A percentile compares a stretch with the other conserved stretches of the same genome.
phyloP scores from a whole-genome alignment of 73 alveolate species.

The Tetrahymena borealis region DNA sequence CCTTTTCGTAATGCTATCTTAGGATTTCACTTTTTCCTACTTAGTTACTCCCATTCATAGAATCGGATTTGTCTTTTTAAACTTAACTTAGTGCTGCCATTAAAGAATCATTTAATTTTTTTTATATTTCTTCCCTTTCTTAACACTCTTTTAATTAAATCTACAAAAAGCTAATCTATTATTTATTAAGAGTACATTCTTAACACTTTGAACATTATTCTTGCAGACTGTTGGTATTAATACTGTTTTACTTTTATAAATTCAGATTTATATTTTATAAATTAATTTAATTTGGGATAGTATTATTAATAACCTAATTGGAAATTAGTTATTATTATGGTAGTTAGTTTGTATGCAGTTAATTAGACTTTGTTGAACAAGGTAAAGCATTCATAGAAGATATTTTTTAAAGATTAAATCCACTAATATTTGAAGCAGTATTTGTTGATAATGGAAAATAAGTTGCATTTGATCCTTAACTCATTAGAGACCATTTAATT shows the following conservation, averaged over 20 bases:
- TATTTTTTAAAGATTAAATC: too few relatives aligned
- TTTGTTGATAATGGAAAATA: neutral
- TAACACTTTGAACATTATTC: neutral
- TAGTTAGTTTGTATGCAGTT: too few relatives aligned
- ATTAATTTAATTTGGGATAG: neutral
- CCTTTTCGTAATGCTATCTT: neutral
- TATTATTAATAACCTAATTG: too few relatives aligned
- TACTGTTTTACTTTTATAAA: neutral
- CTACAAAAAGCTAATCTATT: neutral
- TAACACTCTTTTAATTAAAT: neutral
- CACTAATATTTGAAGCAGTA: too few relatives aligned
- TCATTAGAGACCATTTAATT: neutral
- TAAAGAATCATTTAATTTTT: neutral
- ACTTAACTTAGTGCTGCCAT: neutral
- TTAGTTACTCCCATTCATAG: neutral
- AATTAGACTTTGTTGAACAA: too few relatives aligned
- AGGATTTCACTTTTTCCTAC: neutral
- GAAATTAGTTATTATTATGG: too few relatives aligned
- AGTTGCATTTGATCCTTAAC: neutral
- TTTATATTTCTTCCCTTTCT: neutral
- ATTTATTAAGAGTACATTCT: neutral
- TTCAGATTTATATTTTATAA: neutral
- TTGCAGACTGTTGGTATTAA: neutral
- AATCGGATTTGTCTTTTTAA: neutral
- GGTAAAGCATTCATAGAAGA: neutral